Base-by-base conservation (phyloP, 225 moss, liverwort and hornwort genomes). In the Climacium dendroides region DNA sequence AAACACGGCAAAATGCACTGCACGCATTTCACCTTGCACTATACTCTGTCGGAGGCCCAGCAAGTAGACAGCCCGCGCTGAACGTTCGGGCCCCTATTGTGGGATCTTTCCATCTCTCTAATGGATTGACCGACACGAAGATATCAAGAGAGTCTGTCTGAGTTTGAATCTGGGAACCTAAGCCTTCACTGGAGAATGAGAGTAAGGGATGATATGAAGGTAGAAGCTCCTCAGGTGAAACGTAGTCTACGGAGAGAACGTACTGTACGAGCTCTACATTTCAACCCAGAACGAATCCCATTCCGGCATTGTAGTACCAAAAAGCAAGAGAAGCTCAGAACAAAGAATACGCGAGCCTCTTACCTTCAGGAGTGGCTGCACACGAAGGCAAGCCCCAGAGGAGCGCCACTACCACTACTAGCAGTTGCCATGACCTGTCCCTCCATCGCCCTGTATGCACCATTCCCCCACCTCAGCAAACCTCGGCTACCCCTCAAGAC, bases 281-380 rank as follows among this genome's bases (percentile, higher is more conserved):
- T 45, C 25, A 72, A 55, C 24, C 18, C 23, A n/a, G 8, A 52
- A 75, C 18, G 52, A 73, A 48, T 28, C 60, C 28, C 60, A 26
- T 9, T 25, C n/a, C n/a, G 6, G 20, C 39, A 75, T 15, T 63
- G 62, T 29, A 63, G 13, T 8, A 62, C 29, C 23, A 3, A 19
- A 17, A 73, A 57, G 78, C 18, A 34, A 48, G 9, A 85, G 20
- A 28, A 74, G 15, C 50, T 26, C 26, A 9, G 43, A 50, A 34
- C 18, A n/a, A n/a, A 30, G 43, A 7, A 77, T n/a, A 6, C 1
- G 37, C 37, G 55, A 78, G 55, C 7, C 9, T 65, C 59, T 28
- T 73, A 90, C 92, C 90, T 92, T 92, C 83, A 35, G 89, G 83
- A 23, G 85, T 89, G 15, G 87, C 83, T 15, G 74, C 85, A 66